These are phyloP conservation scores for Myotisia sp. DNA, from an alignment of 2,329 filamentous ascomycete genomes.

Conservation along the genomic window DNA sequence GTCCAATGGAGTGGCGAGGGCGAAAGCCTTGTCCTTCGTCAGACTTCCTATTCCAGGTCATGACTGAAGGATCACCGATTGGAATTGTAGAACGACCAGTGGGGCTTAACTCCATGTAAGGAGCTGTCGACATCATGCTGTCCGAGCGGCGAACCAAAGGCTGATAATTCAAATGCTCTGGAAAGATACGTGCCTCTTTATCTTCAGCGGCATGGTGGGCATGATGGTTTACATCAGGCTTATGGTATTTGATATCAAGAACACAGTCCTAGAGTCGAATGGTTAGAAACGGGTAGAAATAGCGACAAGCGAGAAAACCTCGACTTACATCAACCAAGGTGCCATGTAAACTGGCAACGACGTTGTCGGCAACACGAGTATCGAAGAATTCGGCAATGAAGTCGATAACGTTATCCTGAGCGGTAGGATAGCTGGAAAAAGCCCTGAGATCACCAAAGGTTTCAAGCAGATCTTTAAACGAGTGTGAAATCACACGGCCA, in stretches of 20 bases:
- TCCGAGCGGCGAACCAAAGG: slow-evolving; percentile 11
- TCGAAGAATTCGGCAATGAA: slow-evolving; percentile 30
- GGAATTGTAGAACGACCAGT: slow-evolving; percentile 29
- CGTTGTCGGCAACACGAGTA: slow-evolving; percentile 23
- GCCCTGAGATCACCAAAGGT: slow-evolving; percentile 28
- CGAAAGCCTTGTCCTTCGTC: slow-evolving; percentile 20
- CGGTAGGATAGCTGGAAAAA: slow-evolving; percentile 18
- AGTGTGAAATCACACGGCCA: slow-evolving; percentile 31
- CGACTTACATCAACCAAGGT: slow-evolving; percentile 22
- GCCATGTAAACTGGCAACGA: slow-evolving; percentile 23
- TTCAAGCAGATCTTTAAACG: slow-evolving; percentile 27
- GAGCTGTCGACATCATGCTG: slow-evolving; percentile 10
- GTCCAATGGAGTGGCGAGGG: slow-evolving; percentile 17
- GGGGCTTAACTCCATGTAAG: slow-evolving; percentile 24
- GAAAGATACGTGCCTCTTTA: slow-evolving; percentile 11
- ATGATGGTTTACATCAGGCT: slow-evolving; percentile 18
- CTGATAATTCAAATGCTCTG: slow-evolving; percentile 12
- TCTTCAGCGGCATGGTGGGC: slow-evolving; percentile 9
- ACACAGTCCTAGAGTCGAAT: slow-evolving; percentile 17
- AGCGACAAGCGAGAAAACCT: neutral
- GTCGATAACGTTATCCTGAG: slow-evolving; percentile 20
- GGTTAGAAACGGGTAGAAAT: slow-evolving; percentile 3
- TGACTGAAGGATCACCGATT: slow-evolving; percentile 20
- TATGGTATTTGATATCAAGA: slow-evolving; percentile 20
- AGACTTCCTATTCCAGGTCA: slow-evolving; percentile 20